These are phyloP conservation scores for Cajanus cajan DNA, from an alignment of 306 rosid species.

Conservation along the genomic window DNA sequence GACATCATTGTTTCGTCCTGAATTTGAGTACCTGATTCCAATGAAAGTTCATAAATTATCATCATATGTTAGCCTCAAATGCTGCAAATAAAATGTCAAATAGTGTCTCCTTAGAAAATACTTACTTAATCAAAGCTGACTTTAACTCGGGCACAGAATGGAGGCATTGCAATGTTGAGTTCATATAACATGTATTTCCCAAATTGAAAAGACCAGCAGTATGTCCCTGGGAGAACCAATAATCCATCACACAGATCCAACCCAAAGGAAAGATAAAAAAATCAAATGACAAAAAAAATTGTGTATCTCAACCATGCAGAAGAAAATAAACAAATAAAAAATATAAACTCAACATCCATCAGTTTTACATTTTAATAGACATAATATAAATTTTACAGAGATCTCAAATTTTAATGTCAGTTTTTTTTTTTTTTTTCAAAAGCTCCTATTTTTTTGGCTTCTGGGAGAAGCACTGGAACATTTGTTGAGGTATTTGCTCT, in stretches of 20 bases:
- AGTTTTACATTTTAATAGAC: background rate
- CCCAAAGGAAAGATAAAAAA: background rate
- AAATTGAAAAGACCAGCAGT: constrained; percentile 90
- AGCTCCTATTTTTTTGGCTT: background rate
- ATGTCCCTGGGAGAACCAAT: constrained; percentile 65
- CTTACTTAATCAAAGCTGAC: constrained; percentile 86
- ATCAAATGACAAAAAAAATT: constrained; percentile 18
- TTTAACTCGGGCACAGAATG: constrained; percentile 99
- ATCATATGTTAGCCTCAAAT: constrained; percentile 12
- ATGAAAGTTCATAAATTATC: constrained; percentile 25
- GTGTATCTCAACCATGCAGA: background rate
- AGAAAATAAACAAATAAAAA: background rate
- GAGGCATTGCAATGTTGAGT: constrained; percentile 95
- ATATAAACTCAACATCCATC: background rate
- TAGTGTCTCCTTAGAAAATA: constrained; percentile 9
- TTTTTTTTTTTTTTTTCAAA: background rate
- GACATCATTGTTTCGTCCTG: constrained; percentile 74
- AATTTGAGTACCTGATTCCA: constrained; percentile 68
- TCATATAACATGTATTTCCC: constrained; percentile 99
- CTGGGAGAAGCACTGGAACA: background rate
- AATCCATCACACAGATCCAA: background rate
- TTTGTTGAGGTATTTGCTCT: background rate
- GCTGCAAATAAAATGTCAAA: constrained; percentile 26
- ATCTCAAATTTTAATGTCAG: background rate
- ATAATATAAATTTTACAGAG: background rate